Percentiles rank a stretch among this genome's conserved stretches.
Conservation (phyloP, 148 eudicot genomes). For the Tetragonia tetragonoides region DNA sequence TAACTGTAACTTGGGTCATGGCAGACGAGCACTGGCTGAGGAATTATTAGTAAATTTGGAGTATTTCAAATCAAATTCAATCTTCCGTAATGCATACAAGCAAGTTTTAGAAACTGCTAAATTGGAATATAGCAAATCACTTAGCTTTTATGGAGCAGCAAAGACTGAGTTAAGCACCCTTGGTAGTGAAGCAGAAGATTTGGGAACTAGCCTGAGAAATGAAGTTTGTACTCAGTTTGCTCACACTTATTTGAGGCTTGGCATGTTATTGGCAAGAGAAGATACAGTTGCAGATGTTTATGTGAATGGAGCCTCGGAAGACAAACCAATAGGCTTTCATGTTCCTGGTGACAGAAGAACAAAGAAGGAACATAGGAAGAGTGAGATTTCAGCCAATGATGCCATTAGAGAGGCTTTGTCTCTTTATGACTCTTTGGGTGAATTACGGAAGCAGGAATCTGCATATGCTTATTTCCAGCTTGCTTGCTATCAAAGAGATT, state of each 20-base stretch:
- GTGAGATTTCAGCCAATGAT: constrained; percentile 82
- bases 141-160: constrained; percentile 75
- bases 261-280: constrained; percentile 84
- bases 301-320: constrained; percentile 49
- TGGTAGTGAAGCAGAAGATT: constrained; percentile 38
- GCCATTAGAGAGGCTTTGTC: constrained; percentile 85
- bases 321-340: constrained; percentile 17
- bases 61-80: constrained; percentile 44
- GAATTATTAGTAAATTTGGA: constrained; percentile 60
- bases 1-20: constrained; percentile 90
- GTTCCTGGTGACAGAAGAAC: constrained; percentile 31
- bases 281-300: constrained; percentile 65
- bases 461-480: constrained; percentile 94
- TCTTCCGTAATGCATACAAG: constrained; percentile 50
- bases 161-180: constrained; percentile 50
- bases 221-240: constrained; percentile 88
- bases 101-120: constrained; percentile 71
- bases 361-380: constrained; percentile 53
- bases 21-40: constrained; percentile 88
- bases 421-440: constrained; percentile 84
- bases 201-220: constrained; percentile 42
- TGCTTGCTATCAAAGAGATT: constrained; percentile 79
- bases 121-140: constrained; percentile 63
- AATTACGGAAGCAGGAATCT: constrained; percentile 81
- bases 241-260: constrained; percentile 89